phyloP scores from a whole-genome alignment of 495 filamentous ascomycete genomes.

The Trichodelitschia bisporula region DNA sequence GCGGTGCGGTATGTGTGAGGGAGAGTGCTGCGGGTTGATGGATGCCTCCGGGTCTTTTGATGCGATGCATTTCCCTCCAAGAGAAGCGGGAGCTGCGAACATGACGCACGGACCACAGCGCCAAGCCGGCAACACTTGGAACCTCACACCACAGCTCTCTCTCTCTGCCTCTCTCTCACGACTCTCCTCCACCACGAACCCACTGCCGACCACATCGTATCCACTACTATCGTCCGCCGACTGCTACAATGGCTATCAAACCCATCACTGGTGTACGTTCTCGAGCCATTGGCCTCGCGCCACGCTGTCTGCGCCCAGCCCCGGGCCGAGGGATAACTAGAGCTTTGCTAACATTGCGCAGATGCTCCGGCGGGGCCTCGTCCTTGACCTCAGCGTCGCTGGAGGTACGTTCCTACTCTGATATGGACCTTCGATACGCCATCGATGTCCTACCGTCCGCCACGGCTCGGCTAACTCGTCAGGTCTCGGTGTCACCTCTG shows the following conservation, averaged over 20 bases:
- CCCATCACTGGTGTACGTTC: constrained; percentile 30
- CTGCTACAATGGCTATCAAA: constrained; percentile 20
- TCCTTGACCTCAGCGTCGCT: constrained; percentile 56
- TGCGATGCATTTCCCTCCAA: no score
- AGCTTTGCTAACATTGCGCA: constrained; percentile 13
- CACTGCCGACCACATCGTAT: no score
- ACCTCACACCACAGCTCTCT: background rate
- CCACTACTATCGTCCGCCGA: constrained; percentile 1
- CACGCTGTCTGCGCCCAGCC: no score
- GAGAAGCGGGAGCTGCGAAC: no score
- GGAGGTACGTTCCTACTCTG: constrained; percentile 30
- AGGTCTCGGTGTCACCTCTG: constrained; percentile 45
- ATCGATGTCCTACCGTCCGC: no score
- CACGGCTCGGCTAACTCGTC: constrained; percentile 1
- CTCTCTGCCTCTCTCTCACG: constrained; percentile 5
- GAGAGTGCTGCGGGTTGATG: no score
- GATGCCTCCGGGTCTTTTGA: no score
- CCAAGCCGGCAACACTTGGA: no score
- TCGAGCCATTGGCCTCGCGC: constrained; percentile 3
- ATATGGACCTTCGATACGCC: no score
- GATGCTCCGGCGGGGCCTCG: constrained; percentile 50
- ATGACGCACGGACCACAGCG: no score
- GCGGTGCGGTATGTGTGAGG: no score
- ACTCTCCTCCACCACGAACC: constrained; percentile 5
- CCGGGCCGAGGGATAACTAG: constrained; percentile 11